Base-by-base conservation (phyloP, 768 basidiomycete species). In the Coprinopsis marcescibilis region DNA sequence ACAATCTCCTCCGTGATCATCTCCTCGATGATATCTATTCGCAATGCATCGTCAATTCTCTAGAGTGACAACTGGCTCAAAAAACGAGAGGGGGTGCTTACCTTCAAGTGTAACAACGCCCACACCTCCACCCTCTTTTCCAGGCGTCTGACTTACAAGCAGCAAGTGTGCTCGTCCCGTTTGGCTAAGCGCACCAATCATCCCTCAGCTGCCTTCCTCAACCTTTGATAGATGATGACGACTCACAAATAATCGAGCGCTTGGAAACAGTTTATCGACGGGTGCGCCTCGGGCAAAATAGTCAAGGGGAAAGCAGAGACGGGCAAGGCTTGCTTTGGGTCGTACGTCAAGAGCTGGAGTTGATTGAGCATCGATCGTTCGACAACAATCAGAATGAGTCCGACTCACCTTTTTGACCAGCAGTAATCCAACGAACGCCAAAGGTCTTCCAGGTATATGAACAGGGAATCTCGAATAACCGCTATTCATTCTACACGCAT, bases 1-100 rank as follows among this genome's bases (percentile, higher is more conserved):
- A 95, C 86, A 45, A 96, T 95, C 61, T 96, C 94, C 65, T 96
- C 92, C 0, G 87, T 84, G 15, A 97, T 89, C 52, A 98, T 96
- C 75, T 95, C 93, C 77, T 89, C 87, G 49, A 89, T 88, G 52
- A 89, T 78, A 58, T 89, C 87, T 49, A 37, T 6, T 25, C 24
- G 15, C n/a, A 12, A 30, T 17, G n/a, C 11, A 37, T 11, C 35
- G 17, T 8, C 14, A 32, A 8, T n/a, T 8, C 29, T 23, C 32
- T 20, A n/a, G 23, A 42, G 30, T 33, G 20, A 13, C 15, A 20
- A 48, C 29, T 12, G 12, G n/a, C 12, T 5, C 15, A 40, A 13
- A 19, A 11, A 27, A 15, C 1, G 25, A 8, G 39, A 3, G 3
- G 2, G 2, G 10, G 3, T 1, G 37, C 48, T 33, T 14, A 44